Percentiles rank a stretch among this genome's conserved stretches.
Evolutionary conservation across 768 basidiomycete species (phyloP).

Genomic region (Leccinum subtestaceum): DNA sequence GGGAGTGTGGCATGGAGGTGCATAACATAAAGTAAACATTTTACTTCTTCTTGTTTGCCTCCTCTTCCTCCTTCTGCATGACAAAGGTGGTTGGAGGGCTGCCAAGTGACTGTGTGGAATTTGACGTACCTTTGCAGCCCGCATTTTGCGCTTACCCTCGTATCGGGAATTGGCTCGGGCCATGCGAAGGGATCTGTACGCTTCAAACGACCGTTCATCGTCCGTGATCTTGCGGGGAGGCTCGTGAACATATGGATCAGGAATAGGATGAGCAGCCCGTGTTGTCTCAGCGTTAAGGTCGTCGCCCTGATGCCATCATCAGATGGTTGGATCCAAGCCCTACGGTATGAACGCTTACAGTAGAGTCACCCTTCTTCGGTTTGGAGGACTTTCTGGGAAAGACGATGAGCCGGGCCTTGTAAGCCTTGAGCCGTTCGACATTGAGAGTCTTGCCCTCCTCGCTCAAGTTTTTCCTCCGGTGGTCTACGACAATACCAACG

Average conservation of each 20-base stretch:
- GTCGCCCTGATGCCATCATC: slow-evolving; percentile 53
- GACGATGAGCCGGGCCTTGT: slow-evolving; percentile 90
- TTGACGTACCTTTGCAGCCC: slow-evolving; percentile 73
- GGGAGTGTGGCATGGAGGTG: slow-evolving; percentile 25
- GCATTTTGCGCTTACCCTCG: slow-evolving; percentile 85
- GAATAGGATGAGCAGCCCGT: slow-evolving; percentile 63
- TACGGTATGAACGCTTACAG: slow-evolving; percentile 48
- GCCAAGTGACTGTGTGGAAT: not conserved
- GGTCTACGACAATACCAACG: slow-evolving; percentile 94
- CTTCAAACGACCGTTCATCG: slow-evolving; percentile 86
- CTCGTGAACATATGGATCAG: slow-evolving; percentile 67
- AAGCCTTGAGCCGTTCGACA: slow-evolving; percentile 89
- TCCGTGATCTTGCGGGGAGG: slow-evolving; percentile 89
- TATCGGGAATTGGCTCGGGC: slow-evolving; percentile 79
- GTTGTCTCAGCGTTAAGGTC: slow-evolving; percentile 79
- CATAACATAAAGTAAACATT: slow-evolving; percentile 20
- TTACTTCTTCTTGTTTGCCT: slow-evolving; percentile 89
- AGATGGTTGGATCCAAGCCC: slow-evolving; percentile 1
- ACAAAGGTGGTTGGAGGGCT: slow-evolving; percentile 15
- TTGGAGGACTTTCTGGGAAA: slow-evolving; percentile 96
- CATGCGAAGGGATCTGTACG: slow-evolving; percentile 84
- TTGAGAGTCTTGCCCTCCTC: slow-evolving; percentile 97
- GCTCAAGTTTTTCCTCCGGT: slow-evolving; percentile 92
- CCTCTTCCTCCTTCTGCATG: slow-evolving; percentile 83
- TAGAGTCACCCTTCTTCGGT: slow-evolving; percentile 93